phyloP scores from a whole-genome alignment of 2,329 filamentous ascomycete genomes.

The Arthrocladium fulminans region DNA sequence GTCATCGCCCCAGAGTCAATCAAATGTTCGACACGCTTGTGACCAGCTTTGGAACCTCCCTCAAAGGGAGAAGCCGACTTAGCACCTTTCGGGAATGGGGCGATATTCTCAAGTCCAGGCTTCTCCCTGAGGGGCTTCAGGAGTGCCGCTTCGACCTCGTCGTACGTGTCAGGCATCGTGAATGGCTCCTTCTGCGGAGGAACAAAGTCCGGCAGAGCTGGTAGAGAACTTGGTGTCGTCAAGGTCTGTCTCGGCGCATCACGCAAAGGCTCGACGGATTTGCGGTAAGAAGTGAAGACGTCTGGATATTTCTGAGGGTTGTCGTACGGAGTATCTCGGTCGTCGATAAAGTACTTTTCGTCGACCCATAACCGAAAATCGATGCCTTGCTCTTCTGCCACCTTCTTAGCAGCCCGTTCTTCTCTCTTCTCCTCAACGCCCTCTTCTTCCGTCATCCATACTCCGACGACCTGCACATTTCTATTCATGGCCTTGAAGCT shows the following conservation, averaged over 20 bases:
- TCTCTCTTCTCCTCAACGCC: slow-evolving; percentile 61
- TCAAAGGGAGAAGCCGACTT: slow-evolving; percentile 56
- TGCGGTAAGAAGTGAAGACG: slow-evolving; percentile 66
- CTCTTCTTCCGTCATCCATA: slow-evolving; percentile 69
- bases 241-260: slow-evolving; percentile 52
- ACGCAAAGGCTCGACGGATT: slow-evolving; percentile 62
- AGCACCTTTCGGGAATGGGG: slow-evolving; percentile 42
- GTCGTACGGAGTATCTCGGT: slow-evolving; percentile 57
- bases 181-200: slow-evolving; percentile 57
- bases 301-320: slow-evolving; percentile 56
- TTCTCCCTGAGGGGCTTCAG: slow-evolving; percentile 47
- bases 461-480: slow-evolving; percentile 46
- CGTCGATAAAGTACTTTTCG: slow-evolving; percentile 71
- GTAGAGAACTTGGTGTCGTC: slow-evolving; percentile 49
- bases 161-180: slow-evolving; percentile 48
- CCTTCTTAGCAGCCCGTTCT: slow-evolving; percentile 46
- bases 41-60: slow-evolving; percentile 57
- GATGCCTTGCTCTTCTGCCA: slow-evolving; percentile 46
- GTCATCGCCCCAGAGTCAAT: slow-evolving; percentile 53
- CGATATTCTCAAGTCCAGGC: slow-evolving; percentile 43
- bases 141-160: slow-evolving; percentile 47
- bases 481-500: slow-evolving; percentile 34
- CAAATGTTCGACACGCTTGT: slow-evolving; percentile 51
- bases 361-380: slow-evolving; percentile 60
- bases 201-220: slow-evolving; percentile 47